These are phyloP conservation scores for Colletotrichum paranaense DNA, from an alignment of 2,329 filamentous ascomycete species.

Conservation along the genomic window DNA sequence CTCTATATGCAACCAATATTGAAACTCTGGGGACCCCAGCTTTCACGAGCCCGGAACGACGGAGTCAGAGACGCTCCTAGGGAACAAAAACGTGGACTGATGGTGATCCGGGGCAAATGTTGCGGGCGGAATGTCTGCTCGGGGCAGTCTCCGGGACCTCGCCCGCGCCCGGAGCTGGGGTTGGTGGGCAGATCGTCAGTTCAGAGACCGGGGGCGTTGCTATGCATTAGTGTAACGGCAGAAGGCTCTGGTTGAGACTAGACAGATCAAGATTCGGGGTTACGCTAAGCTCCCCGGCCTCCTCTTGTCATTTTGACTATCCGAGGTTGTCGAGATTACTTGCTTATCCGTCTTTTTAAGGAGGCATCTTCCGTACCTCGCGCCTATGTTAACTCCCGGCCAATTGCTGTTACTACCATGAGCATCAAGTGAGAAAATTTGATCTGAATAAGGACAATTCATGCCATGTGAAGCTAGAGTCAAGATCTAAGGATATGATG, in stretches of 20 bases:
- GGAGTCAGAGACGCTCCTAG: constrained; percentile 16
- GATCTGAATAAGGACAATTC: background rate
- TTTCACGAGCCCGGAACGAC: constrained; percentile 11
- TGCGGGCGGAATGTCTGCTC: background rate
- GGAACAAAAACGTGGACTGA: constrained; percentile 10
- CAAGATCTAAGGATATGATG: background rate
- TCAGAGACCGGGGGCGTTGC: background rate
- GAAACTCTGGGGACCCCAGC: constrained; percentile 13
- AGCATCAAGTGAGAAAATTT: background rate
- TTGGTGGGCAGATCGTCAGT: constrained; percentile 4
- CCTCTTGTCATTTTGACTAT: background rate
- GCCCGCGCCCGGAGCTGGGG: constrained; percentile 15
- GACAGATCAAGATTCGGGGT: background rate
- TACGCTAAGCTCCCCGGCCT: background rate
- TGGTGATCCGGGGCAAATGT: background rate
- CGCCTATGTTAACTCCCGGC: background rate
- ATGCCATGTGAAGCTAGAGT: background rate
- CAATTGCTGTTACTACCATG: background rate
- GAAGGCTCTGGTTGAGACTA: no score
- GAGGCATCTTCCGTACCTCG: background rate
- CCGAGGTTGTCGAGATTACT: background rate
- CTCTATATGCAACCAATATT: constrained; percentile 7
- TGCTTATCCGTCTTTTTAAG: background rate
- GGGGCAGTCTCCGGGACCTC: constrained; percentile 12
- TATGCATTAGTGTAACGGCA: background rate